Percentiles rank a stretch among this genome's conserved stretches.
These are phyloP conservation scores for Verticillium albo-atrum DNA, from an alignment of 2,329 filamentous ascomycete species.

Conservation along the genomic window DNA sequence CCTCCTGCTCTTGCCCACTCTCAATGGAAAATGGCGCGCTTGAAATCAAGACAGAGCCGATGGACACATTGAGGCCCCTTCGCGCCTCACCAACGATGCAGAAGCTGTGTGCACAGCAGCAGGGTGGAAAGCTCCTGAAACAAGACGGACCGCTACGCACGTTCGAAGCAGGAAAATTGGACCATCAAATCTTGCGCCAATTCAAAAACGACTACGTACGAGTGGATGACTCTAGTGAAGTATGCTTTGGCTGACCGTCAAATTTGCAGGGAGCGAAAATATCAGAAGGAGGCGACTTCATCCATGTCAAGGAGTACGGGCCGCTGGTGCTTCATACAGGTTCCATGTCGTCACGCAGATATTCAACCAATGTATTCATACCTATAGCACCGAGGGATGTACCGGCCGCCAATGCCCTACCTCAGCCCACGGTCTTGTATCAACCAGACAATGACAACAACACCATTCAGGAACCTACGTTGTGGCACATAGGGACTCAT, in stretches of 20 bases:
- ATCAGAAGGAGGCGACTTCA: not conserved
- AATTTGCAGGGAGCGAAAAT: not conserved
- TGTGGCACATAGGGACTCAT: not conserved
- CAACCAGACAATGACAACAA: not conserved
- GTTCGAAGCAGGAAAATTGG: not conserved
- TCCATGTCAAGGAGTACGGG: not conserved
- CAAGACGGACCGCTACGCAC: not conserved
- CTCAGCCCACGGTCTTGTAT: not conserved
- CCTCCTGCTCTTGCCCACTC: not conserved
- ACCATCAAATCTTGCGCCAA: not conserved
- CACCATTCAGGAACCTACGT: not conserved
- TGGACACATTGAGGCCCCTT: not conserved
- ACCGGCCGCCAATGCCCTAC: not conserved
- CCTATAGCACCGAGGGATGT: not conserved
- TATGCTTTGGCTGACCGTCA: not conserved
- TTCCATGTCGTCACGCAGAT: not conserved
- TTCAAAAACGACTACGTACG: not conserved
- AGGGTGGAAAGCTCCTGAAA: not conserved
- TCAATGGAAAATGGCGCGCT: not conserved
- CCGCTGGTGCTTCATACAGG: not conserved
- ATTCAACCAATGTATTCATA: not conserved
- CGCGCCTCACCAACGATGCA: not conserved
- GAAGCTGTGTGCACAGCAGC: not conserved
- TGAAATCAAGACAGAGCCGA: not conserved
- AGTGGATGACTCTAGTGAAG: not conserved